These are phyloP conservation scores for Moniliella sp. DNA, from an alignment of 1,284 basidiomycete genomes.

Conservation along the genomic window DNA sequence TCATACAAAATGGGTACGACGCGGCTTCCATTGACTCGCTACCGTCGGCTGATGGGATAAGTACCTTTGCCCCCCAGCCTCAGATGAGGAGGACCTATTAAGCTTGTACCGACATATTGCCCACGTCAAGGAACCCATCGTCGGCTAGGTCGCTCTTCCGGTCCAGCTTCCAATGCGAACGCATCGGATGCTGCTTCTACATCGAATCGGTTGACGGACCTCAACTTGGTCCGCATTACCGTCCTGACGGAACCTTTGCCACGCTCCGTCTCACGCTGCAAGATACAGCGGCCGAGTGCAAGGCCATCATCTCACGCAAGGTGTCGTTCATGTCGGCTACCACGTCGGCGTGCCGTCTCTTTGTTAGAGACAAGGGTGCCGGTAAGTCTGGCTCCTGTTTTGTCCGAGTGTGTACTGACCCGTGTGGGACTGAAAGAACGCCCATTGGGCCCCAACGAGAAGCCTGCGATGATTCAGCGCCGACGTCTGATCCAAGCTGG, in stretches of 20 bases:
- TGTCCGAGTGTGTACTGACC: slow-evolving; percentile 7
- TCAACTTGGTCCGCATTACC: slow-evolving; percentile 49
- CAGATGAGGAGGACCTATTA: no score
- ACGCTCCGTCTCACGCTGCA: slow-evolving; percentile 47
- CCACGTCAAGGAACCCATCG: no score
- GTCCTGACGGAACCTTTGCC: slow-evolving; percentile 52
- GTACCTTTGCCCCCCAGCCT: no score
- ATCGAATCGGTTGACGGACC: background rate
- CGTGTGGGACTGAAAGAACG: slow-evolving; percentile 6
- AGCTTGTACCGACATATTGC: no score
- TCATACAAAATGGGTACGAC: no score
- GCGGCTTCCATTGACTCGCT: no score
- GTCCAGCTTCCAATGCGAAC: no score
- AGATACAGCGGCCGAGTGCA: slow-evolving; percentile 49
- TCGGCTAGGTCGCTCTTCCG: no score
- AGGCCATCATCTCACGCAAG: slow-evolving; percentile 17
- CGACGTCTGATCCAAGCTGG: slow-evolving; percentile 72
- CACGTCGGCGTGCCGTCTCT: slow-evolving; percentile 20
- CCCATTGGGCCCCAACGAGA: slow-evolving; percentile 45
- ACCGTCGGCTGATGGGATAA: no score
- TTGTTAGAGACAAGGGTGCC: slow-evolving; percentile 27
- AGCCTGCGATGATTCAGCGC: slow-evolving; percentile 63
- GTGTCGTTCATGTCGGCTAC: slow-evolving; percentile 9
- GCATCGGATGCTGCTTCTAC: background rate
- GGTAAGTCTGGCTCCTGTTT: slow-evolving; percentile 1